Base-by-base conservation (phyloP, 345 rosid species). In the Psidium friedrichsthalianum region DNA sequence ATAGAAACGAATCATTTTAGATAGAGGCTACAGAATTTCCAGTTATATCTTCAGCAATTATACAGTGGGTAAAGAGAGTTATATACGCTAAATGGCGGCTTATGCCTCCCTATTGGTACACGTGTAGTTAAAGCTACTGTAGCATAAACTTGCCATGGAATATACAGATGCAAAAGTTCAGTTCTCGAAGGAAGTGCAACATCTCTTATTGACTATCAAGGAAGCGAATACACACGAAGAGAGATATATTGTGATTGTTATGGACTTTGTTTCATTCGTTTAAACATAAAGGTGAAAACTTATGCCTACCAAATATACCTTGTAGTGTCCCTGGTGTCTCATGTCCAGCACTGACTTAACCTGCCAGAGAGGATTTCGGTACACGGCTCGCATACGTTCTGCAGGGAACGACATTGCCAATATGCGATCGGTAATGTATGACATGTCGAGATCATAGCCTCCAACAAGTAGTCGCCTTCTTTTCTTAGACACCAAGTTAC, bases 391-490 rank as follows among this genome's bases (percentile, higher is more conserved):
- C 98, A 97, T 94, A 36, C 93, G 91, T 88, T 97, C 96, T 3
- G 98, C 95, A 20, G 98, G 99, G 86, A 97, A 95, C 2, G 98
- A 95, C 98, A 97, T 97, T 14, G 98, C 98, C 83, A 97, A 88
- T 36, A 97, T 24, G 82, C 87, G 91, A 76, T 93, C 95, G 2
- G 98, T 91, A 82, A 95, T 97, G 59, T 95, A 95, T 5, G 99
- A 95, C 99, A 97, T 97, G 88, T 97, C 99, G 22, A 97, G 97
- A 88, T 95, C 98, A 86, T 94, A 97, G 69, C 99, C 99, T 15
- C 92, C 95, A 74, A 93, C 93, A 42, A 92, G 91, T 91, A 95
- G 89, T 51, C 98, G 92, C 85, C 98, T 92, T 55, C 98, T 86
- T 88, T 95, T 93, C 94, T 91, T 94, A 42, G 98, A 97, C 20